A percentile compares a stretch with the other conserved stretches of the same genome.
These are phyloP conservation scores for Biancaea sappan DNA, from an alignment of 306 rosid genomes.

Conservation along the genomic window DNA sequence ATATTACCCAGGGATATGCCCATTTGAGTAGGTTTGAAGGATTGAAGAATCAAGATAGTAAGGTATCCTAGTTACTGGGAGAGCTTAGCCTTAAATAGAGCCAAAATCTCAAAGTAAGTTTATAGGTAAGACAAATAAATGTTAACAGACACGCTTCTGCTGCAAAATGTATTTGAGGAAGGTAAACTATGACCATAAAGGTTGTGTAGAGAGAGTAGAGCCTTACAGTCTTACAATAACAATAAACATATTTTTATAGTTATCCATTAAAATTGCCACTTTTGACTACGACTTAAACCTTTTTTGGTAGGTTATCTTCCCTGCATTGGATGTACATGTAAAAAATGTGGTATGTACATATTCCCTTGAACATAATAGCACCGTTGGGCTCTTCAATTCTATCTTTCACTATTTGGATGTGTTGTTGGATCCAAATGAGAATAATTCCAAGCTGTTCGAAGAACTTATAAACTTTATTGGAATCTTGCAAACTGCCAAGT, in stretches of 20 bases:
- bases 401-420: conserved; percentile 59
- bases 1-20: background rate
- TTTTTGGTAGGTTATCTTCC: conserved; percentile 72
- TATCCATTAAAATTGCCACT: conserved; percentile 11
- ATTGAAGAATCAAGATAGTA: background rate
- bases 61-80: background rate
- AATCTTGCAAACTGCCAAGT: conserved; percentile 57
- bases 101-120: background rate
- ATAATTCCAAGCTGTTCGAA: conserved; percentile 58
- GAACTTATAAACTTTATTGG: conserved; percentile 74
- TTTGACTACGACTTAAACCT: conserved; percentile 7
- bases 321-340: conserved; percentile 65
- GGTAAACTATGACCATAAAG: background rate
- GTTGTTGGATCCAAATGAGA: conserved; percentile 43
- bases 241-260: conserved; percentile 11
- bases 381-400: conserved; percentile 59
- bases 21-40: conserved; percentile 6
- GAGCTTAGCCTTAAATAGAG: background rate
- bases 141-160: background rate
- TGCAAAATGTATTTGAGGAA: background rate
- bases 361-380: conserved; percentile 73
- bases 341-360: conserved; percentile 72
- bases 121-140: background rate
- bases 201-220: too few relatives aligned
- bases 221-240: too few relatives aligned